A percentile compares a stretch with the other conserved stretches of the same genome.
phyloP scores from a whole-genome alignment of 2,329 filamentous ascomycete genomes.

The Penicillium sp. region DNA sequence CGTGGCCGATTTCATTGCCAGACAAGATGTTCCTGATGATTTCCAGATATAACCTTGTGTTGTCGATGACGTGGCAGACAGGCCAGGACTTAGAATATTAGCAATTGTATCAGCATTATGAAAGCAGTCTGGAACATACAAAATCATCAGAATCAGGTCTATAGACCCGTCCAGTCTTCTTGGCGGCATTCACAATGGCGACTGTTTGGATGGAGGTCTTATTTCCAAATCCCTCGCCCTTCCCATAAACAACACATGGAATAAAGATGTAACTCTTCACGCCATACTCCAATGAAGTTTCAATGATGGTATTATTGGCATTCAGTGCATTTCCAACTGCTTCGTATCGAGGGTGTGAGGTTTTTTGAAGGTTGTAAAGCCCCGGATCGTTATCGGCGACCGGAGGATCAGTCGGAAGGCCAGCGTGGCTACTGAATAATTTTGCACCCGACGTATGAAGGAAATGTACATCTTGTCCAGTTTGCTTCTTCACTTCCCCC shows the following conservation, averaged over 20 bases:
- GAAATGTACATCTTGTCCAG: constrained; percentile 53
- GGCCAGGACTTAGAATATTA: constrained; percentile 51
- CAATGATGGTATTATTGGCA: constrained; percentile 51
- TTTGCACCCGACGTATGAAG: constrained; percentile 60
- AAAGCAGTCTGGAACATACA: constrained; percentile 29
- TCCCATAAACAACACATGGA: constrained; percentile 59
- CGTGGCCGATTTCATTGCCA: constrained; percentile 42
- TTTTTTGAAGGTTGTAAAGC: constrained; percentile 52
- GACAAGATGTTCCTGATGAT: constrained; percentile 52
- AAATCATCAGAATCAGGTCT: constrained; percentile 45
- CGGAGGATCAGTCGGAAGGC: constrained; percentile 45
- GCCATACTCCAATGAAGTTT: constrained; percentile 46
- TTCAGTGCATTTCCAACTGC: constrained; percentile 29
- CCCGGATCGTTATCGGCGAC: constrained; percentile 51
- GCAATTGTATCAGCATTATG: background rate
- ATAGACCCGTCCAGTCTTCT: constrained; percentile 46
- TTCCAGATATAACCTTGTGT: constrained; percentile 50
- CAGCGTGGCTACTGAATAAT: constrained; percentile 55
- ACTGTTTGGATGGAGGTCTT: constrained; percentile 57
- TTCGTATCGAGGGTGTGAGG: constrained; percentile 22
- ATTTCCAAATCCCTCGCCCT: constrained; percentile 57
- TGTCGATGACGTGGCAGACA: constrained; percentile 58
- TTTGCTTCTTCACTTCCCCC: constrained; percentile 47
- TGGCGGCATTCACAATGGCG: constrained; percentile 53
- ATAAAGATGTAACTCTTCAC: constrained; percentile 58